Conservation (phyloP, 768 basidiomycete species). For the Trametes maxima region DNA sequence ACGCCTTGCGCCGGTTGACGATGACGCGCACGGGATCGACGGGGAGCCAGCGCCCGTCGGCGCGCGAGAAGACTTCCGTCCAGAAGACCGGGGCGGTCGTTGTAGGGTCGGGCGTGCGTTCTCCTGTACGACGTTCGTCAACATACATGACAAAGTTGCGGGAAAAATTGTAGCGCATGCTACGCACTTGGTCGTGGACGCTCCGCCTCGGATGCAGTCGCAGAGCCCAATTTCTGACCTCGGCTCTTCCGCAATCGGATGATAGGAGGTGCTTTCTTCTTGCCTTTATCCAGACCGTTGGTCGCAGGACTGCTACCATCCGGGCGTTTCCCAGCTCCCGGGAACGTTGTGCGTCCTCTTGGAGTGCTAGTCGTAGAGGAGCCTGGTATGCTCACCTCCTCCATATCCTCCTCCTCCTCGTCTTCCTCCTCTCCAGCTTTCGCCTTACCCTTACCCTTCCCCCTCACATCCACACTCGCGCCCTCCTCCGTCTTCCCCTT, state of each 20-base stretch:
- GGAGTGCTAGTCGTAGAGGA: conserved; percentile 18
- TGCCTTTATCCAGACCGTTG: conserved; percentile 50
- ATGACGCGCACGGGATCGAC: conserved; percentile 85
- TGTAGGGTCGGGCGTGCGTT: conserved; percentile 51
- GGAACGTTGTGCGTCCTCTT: conserved; percentile 33
- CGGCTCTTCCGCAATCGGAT: conserved; percentile 61
- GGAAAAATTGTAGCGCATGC: neutral
- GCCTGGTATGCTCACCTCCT: conserved; percentile 37
- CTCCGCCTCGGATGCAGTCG: neutral
- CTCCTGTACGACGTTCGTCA: conserved; percentile 21
- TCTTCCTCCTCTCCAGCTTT: neutral
- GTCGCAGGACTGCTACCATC: conserved; percentile 37
- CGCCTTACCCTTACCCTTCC: conserved; percentile 33
- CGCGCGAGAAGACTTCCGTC: conserved; percentile 95
- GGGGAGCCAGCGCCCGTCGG: conserved; percentile 89
- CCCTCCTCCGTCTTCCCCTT: conserved; percentile 24
- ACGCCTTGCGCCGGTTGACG: conserved; percentile 79
- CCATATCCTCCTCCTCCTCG: conserved; percentile 33
- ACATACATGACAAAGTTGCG: neutral
- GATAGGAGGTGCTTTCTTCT: conserved; percentile 55
- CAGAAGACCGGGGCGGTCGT: conserved; percentile 87
- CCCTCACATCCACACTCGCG: conserved; percentile 33
- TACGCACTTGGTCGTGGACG: conserved; percentile 21
- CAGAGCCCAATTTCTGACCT: conserved; percentile 44
- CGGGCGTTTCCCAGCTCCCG: conserved; percentile 45